Evolutionary conservation across 495 filamentous ascomycete genomes (phyloP).

Genomic region (Penicillium taxi): DNA sequence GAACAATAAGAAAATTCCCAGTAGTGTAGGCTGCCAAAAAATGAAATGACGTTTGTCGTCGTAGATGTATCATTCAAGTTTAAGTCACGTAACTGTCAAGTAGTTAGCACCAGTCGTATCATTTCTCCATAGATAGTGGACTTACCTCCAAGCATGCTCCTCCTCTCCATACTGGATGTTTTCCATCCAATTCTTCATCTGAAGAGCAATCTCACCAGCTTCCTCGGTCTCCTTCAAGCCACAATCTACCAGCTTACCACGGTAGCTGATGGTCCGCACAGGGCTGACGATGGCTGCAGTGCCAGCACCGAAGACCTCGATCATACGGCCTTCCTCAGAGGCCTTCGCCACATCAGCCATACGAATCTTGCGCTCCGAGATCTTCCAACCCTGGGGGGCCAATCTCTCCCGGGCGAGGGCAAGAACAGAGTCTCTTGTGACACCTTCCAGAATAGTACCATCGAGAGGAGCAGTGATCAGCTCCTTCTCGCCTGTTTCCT

Average conservation of each 20-base stretch:
- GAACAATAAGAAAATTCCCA: too few species aligned
- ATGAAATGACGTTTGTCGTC: too few species aligned
- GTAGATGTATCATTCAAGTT: too few species aligned
- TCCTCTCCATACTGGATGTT: conserved; percentile 90
- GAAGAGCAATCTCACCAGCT: conserved; percentile 71
- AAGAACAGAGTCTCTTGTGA: conserved; percentile 83
- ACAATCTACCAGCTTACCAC: conserved; percentile 67
- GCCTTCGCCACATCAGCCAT: conserved; percentile 79
- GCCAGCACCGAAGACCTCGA: conserved; percentile 90
- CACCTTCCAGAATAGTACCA: conserved; percentile 93
- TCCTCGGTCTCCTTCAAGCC: conserved; percentile 70
- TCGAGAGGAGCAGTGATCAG: conserved; percentile 88
- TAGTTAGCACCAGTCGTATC: conserved; percentile 11
- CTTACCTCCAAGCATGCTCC: conserved; percentile 72
- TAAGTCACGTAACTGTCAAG: conserved; percentile 23
- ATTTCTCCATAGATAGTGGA: background rate
- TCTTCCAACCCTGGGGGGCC: conserved; percentile 74
- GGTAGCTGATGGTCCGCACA: conserved; percentile 79
- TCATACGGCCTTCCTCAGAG: conserved; percentile 69
- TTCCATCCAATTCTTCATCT: conserved; percentile 96
- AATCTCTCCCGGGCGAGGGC: conserved; percentile 75
- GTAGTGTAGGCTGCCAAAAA: too few species aligned
- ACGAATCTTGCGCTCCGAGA: conserved; percentile 80
- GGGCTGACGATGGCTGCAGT: conserved; percentile 73
- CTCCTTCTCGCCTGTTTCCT: conserved; percentile 79